Base-by-base conservation (phyloP, 768 basidiomycete species). In the Lactifluus piperatus region DNA sequence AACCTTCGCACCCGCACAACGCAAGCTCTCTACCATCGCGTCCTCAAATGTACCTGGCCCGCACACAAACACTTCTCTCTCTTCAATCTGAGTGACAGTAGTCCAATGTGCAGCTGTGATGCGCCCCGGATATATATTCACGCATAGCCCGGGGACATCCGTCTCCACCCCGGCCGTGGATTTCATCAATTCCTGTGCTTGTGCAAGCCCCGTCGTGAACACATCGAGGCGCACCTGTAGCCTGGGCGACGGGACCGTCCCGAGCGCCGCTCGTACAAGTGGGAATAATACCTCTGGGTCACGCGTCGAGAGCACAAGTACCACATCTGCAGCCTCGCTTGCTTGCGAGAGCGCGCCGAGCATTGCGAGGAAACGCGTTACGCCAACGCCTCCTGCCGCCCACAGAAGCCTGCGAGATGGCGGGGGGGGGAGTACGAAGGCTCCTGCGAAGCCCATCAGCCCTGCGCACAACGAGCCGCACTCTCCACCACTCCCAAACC, bases 301-400 rank as follows among this genome's bases (percentile, higher is more conserved):
- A 22, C 77, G 73, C 2, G 81, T 79, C 1, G 83, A 77, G 3
- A 84, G 59, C 4, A 77, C 68, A 29, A 85, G 71, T 0, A 70
- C 70, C n/a, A 85, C 71, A 60, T 81, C 75, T 60, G 69, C 69
- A 27, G 18, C 51, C 49, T 20, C 60, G 45, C 51, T 58, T 27
- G 49, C 39, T 44, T 57, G 54, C 26, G 62, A 54, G 18, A 68
- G 63, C 13, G 57, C 50, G 18, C 63, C 54, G 14, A 82, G 71
- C 78, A 84, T 77, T 27, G 76, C 76, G n/a, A 85, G 65, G 68
- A 82, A 85, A 0, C 82, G 84, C 18, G 84, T 85, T 20, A 85
- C 48, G 3, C 84, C 83, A 41, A 86, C 84, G 0, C 84, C 84
- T 24, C 82, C 83, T 1, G 81, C 82, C n/a, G 81, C 69, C 81